Evolutionary conservation across 1,284 basidiomycete species (phyloP).

Genomic region (Fomes fomentarius): DNA sequence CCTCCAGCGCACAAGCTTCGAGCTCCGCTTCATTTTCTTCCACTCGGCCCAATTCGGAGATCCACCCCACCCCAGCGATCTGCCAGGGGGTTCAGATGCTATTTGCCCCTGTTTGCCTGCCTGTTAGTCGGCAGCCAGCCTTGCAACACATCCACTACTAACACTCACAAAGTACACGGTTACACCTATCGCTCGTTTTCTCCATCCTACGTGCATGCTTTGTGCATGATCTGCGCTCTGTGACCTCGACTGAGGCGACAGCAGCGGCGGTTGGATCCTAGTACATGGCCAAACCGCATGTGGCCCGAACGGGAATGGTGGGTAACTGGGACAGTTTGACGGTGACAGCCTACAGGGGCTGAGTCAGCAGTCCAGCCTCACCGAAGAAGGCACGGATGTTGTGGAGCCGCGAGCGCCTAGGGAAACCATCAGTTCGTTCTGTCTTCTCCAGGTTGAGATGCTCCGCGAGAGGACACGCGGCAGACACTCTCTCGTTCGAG

Average conservation of each 20-base stretch:
- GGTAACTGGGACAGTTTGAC: background rate
- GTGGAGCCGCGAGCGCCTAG: background rate
- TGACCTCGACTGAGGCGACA: background rate
- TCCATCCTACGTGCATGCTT: background rate
- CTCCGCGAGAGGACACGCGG: constrained; percentile 12
- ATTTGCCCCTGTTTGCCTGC: constrained; percentile 8
- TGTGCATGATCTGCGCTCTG: no score
- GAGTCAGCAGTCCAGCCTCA: background rate
- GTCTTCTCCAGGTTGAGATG: constrained; percentile 5
- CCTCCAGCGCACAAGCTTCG: constrained; percentile 18
- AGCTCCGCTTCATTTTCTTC: constrained; percentile 19
- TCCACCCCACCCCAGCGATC: constrained; percentile 10
- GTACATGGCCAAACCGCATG: no score
- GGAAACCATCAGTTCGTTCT: constrained; percentile 4
- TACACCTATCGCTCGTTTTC: background rate
- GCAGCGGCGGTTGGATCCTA: no score
- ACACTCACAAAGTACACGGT: background rate
- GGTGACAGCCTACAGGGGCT: background rate
- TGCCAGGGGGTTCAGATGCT: background rate
- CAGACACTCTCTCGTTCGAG: background rate
- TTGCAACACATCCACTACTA: background rate
- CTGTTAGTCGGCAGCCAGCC: background rate
- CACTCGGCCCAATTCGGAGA: constrained; percentile 24
- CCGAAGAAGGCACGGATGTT: background rate
- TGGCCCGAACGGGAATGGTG: background rate